These are phyloP conservation scores for Neospora caninum DNA, from an alignment of 169 alveolate genomes.

Conservation along the genomic window DNA sequence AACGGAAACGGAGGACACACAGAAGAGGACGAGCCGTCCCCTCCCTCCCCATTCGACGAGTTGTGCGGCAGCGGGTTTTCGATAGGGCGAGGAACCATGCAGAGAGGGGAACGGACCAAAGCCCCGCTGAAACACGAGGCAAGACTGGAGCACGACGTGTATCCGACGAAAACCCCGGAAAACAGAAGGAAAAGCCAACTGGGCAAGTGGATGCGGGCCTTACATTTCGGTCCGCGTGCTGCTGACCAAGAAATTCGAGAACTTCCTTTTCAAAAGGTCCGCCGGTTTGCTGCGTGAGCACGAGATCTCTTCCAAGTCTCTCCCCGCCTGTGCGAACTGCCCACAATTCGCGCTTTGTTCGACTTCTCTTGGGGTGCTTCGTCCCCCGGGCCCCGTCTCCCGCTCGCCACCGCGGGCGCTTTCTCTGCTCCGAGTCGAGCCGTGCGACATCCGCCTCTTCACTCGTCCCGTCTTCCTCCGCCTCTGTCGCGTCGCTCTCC, in stretches of 20 bases:
- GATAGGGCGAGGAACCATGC: neutral
- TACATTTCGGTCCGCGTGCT: neutral
- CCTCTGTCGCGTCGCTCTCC: neutral
- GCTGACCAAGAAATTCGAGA: neutral
- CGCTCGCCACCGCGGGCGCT: neutral
- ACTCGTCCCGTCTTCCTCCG: too few species aligned
- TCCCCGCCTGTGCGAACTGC: neutral
- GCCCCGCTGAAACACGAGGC: neutral
- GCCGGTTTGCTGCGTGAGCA: neutral
- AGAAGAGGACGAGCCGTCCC: neutral
- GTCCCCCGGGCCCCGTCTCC: neutral
- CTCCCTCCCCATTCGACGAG: too few species aligned
- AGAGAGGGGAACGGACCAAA: neutral
- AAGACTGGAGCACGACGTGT: too few species aligned
- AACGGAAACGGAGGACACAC: neutral
- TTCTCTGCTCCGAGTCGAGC: neutral
- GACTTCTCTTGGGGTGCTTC: neutral
- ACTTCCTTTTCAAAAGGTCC: constrained; percentile 31
- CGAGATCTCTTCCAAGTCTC: neutral
- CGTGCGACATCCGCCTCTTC: neutral
- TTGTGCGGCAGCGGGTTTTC: too few species aligned
- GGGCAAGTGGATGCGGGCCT: neutral
- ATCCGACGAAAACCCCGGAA: too few species aligned
- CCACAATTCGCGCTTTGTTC: neutral
- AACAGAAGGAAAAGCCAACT: neutral